These are phyloP conservation scores for Ambispora gerdemannii DNA, from an alignment of 192 early-diverging fungal species.

Conservation along the genomic window DNA sequence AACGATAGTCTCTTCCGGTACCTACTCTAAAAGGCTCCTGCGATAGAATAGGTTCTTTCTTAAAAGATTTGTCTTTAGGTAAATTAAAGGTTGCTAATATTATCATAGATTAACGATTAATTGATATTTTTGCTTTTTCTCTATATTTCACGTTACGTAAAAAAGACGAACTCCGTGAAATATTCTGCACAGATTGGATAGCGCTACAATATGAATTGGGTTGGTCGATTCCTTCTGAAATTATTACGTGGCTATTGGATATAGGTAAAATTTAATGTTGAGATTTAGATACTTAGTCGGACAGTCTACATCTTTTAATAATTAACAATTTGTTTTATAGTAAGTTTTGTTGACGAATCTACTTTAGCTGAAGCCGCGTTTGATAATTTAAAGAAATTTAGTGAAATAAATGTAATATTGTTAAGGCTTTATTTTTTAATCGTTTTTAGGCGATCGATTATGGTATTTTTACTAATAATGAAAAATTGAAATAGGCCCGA, in stretches of 20 bases:
- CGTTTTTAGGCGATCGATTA: too few relatives aligned
- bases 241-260: conserved; percentile 10
- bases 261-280: not conserved
- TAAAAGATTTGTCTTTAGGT: not conserved
- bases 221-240: not conserved
- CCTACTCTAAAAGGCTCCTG: not conserved
- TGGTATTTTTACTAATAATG: too few relatives aligned
- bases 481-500: too few relatives aligned
- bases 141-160: not conserved
- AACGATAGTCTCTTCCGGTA: not conserved
- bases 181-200: conserved; percentile 19
- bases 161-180: not conserved
- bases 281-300: not conserved
- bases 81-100: not conserved
- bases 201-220: conserved; percentile 10
- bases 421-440: too few relatives aligned
- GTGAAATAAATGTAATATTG: conserved; percentile 10
- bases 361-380: conserved; percentile 20
- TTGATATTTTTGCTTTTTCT: not conserved
- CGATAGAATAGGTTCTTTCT: not conserved
- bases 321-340: too few relatives aligned
- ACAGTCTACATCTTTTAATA: not conserved
- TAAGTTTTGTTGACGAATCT: not conserved
- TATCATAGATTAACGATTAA: not conserved
- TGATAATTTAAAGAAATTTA: conserved; percentile 17